phyloP scores from a whole-genome alignment of 495 filamentous ascomycete genomes.

The Cetradonia linearis region DNA sequence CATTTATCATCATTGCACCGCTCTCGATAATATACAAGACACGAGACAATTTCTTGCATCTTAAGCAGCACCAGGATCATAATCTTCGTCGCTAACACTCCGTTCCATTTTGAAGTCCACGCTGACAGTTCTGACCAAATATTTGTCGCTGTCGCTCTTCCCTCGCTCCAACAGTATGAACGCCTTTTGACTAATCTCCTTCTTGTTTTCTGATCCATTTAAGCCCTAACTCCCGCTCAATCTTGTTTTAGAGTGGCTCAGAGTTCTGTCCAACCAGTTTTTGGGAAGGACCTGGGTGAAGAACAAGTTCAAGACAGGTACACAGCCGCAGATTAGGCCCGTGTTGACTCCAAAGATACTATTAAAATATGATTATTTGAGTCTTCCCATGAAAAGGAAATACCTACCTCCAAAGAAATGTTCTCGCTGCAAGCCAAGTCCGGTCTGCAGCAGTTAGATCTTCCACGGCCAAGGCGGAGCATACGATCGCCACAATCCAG shows the following conservation, averaged over 20 bases:
- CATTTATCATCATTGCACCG: neutral
- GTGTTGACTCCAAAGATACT: constrained; percentile 9
- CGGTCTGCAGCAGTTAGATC: constrained; percentile 1
- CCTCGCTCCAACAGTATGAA: constrained; percentile 4
- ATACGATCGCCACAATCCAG: constrained; percentile 10
- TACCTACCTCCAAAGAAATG: constrained; percentile 7
- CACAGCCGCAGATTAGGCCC: constrained; percentile 10
- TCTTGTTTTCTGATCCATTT: neutral
- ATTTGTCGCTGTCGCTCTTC: neutral
- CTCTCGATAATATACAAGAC: neutral
- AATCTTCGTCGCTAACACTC: neutral
- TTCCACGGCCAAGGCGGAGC: neutral
- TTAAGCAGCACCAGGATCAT: neutral
- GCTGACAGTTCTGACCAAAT: neutral
- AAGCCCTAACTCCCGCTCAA: neutral
- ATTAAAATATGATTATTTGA: neutral
- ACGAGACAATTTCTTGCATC: neutral
- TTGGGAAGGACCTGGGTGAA: neutral
- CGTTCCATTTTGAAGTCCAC: neutral
- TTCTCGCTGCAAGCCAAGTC: constrained; percentile 2
- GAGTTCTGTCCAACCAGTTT: neutral
- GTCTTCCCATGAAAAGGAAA: neutral
- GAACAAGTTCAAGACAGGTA: constrained; percentile 5
- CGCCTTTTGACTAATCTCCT: neutral
- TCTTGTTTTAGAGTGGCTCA: neutral